These are phyloP conservation scores for Alisma plantagoaquatica DNA, from an alignment of 106 monocot genomes.

Conservation along the genomic window DNA sequence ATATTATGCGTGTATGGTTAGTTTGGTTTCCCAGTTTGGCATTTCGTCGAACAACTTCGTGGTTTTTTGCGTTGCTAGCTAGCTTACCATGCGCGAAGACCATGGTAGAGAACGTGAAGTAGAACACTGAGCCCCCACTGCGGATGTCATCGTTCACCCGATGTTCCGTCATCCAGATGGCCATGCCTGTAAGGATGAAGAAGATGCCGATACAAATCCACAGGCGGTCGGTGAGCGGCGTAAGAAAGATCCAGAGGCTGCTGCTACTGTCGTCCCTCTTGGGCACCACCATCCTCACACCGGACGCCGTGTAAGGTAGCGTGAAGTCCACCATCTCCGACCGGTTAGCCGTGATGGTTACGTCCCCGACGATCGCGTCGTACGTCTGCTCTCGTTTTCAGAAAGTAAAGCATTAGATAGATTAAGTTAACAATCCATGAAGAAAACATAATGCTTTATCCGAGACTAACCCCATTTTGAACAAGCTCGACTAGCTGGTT, in stretches of 20 bases:
- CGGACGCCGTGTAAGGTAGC: conserved; percentile 3
- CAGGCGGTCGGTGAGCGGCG: conserved; percentile 1
- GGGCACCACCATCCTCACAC: conserved; percentile 12
- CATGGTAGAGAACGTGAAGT: conserved; percentile 9
- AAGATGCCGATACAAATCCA: conserved; percentile 3
- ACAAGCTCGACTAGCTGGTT: conserved; percentile 7
- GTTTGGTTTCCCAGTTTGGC: neutral
- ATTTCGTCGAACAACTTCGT: neutral
- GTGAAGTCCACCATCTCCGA: conserved; percentile 5
- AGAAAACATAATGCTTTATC: no score
- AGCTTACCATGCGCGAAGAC: conserved; percentile 8
- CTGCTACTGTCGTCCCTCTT: neutral
- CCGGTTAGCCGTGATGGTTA: conserved; percentile 5
- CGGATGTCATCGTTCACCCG: neutral
- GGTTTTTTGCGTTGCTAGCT: no score
- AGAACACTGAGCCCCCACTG: conserved; percentile 6
- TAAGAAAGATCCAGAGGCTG: neutral
- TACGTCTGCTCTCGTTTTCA: no score
- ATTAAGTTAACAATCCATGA: no score
- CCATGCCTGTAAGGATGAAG: conserved; percentile 4
- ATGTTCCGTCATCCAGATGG: conserved; percentile 2
- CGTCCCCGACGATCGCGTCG: conserved; percentile 6
- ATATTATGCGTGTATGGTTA: neutral
- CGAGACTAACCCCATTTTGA: no score
- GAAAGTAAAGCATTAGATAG: no score